These are phyloP conservation scores for Takakia lepidozioides DNA, from an alignment of 225 moss, liverwort and hornwort species.

Conservation along the genomic window DNA sequence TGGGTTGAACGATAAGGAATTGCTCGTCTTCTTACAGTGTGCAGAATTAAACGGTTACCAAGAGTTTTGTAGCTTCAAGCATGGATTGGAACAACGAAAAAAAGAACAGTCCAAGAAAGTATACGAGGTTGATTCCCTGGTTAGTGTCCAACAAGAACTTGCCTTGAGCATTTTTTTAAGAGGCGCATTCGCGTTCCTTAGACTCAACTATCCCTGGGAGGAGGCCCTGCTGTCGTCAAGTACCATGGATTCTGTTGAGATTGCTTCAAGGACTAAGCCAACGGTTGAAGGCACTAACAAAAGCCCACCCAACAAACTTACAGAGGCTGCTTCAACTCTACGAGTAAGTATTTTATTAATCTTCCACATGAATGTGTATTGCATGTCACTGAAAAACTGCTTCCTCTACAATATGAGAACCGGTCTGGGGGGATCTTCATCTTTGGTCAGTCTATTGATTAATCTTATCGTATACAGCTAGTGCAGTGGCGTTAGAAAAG, in stretches of 20 bases:
- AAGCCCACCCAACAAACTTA: no score
- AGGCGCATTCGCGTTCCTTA: conserved; percentile 1
- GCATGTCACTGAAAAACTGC: no score
- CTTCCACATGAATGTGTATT: no score
- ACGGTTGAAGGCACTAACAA: no score
- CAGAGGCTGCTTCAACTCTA: no score
- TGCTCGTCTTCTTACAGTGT: conserved; percentile 5
- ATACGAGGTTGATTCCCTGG: neutral
- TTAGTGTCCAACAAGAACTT: conserved; percentile 3
- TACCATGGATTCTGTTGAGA: neutral
- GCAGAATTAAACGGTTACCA: conserved; percentile 4
- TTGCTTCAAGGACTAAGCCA: no score
- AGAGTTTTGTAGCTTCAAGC: neutral
- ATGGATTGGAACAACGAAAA: neutral
- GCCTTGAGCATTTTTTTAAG: neutral
- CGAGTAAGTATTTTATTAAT: no score
- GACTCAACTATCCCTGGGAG: conserved; percentile 8
- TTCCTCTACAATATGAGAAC: no score
- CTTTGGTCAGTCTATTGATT: no score
- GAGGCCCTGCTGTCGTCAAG: conserved; percentile 3
- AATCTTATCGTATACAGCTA: no score
- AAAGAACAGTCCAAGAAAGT: neutral
- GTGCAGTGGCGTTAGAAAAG: no score
- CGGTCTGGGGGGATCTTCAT: no score
- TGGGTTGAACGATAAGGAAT: conserved; percentile 3